These are phyloP conservation scores for Penicillium goetzii DNA, from an alignment of 495 filamentous ascomycete species.

Conservation along the genomic window DNA sequence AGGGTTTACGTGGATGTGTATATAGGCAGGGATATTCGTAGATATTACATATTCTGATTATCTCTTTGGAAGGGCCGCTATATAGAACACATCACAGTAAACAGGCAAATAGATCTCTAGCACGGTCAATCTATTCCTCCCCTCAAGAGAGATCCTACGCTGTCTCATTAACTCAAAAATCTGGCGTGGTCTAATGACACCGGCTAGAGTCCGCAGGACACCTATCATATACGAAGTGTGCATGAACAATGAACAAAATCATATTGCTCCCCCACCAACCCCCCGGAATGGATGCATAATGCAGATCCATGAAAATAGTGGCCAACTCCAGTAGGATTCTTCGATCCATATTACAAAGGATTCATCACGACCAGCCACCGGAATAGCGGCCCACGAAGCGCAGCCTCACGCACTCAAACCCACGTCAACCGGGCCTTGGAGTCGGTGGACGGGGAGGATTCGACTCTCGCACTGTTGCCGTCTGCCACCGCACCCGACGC, in stretches of 20 bases:
- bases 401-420: slow-evolving; percentile 7
- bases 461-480: not conserved
- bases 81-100: not conserved
- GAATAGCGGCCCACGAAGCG: not conserved
- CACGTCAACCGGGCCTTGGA: slow-evolving; percentile 15
- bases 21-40: not conserved
- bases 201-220: not conserved
- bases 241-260: not conserved
- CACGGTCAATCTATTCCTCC: not conserved
- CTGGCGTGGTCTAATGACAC: not conserved
- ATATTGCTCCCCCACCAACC: not conserved
- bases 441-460: not conserved
- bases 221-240: not conserved
- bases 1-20: not conserved
- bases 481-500: not conserved
- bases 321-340: not conserved
- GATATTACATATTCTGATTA: not conserved
- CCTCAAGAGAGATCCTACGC: not conserved
- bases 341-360: slow-evolving; percentile 10
- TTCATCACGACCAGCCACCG: not conserved
- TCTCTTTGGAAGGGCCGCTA: not conserved
- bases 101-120: not conserved
- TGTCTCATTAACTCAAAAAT: not conserved
- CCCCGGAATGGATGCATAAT: not conserved
- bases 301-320: not conserved